These are phyloP conservation scores for Phytophthora sp. DNA, from an alignment of 352 stramenopile species.

Conservation along the genomic window DNA sequence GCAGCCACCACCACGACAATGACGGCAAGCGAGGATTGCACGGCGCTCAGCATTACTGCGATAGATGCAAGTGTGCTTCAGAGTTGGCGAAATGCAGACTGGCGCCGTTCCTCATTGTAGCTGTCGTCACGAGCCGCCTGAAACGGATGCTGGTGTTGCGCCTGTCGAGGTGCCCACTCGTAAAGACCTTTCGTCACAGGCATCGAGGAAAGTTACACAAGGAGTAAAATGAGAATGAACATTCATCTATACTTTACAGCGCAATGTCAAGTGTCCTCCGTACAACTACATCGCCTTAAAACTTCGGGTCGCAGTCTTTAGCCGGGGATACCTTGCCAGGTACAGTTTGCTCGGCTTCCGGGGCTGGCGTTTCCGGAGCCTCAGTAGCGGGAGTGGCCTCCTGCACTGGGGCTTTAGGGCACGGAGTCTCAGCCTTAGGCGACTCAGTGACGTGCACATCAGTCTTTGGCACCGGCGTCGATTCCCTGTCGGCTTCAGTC, in stretches of 20 bases:
- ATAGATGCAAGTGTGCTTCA: not conserved
- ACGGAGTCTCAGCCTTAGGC: not conserved
- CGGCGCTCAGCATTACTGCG: conserved; percentile 1
- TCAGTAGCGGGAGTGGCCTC: no score
- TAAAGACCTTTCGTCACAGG: no score
- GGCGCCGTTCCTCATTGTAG: not conserved
- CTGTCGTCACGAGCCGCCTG: not conserved
- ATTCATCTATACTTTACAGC: not conserved
- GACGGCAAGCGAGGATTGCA: conserved; percentile 7
- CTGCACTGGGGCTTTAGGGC: no score
- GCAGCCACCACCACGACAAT: conserved; percentile 8
- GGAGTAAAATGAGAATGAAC: no score
- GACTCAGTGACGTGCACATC: not conserved
- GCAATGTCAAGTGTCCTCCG: not conserved
- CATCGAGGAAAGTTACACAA: no score
- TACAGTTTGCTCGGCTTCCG: no score
- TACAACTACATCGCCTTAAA: not conserved
- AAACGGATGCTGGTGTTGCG: not conserved
- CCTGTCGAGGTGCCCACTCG: no score
- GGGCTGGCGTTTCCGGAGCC: no score
- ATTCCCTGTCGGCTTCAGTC: no score
- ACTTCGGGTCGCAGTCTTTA: not conserved
- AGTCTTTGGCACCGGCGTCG: not conserved
- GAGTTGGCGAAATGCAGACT: conserved; percentile 9
- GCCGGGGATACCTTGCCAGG: not conserved